These are phyloP conservation scores for Larix sibirica DNA, from an alignment of 83 land plant species.

Conservation along the genomic window DNA sequence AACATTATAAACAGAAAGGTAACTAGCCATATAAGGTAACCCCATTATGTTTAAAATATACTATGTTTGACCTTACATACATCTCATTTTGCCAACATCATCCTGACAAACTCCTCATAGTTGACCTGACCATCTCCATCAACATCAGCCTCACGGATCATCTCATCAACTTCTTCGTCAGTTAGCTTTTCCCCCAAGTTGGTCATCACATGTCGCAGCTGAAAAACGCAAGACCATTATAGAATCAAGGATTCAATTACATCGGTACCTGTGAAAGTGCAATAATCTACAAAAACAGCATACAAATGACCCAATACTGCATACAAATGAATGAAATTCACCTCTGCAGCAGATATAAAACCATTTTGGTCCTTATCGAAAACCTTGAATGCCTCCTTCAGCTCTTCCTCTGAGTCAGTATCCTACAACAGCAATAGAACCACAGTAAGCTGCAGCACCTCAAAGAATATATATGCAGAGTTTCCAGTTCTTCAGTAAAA, in stretches of 20 bases:
- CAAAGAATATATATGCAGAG: not conserved
- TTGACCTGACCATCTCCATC: constrained; percentile 24
- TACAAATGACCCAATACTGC: not conserved
- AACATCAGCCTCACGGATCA: constrained; percentile 29
- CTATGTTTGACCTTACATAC: not conserved
- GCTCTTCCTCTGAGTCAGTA: constrained; percentile 24
- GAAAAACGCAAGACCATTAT: not conserved
- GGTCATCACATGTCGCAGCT: constrained; percentile 20
- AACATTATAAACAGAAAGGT: constrained; percentile 5
- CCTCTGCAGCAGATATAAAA: constrained; percentile 23
- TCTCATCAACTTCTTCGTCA: constrained; percentile 27
- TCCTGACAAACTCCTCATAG: constrained; percentile 19
- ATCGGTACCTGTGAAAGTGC: not conserved
- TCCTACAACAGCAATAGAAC: not conserved
- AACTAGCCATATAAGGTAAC: not conserved
- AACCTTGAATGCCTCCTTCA: constrained; percentile 29
- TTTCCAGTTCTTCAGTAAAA: not conserved
- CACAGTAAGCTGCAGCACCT: not conserved
- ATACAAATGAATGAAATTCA: not conserved
- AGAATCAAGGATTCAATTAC: not conserved
- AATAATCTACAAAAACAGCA: not conserved
- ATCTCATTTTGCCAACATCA: constrained; percentile 19
- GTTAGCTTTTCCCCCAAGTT: constrained; percentile 21
- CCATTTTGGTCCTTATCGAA: constrained; percentile 31
- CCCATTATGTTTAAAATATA: not conserved